These are phyloP conservation scores for Casuarina cunninghamiana DNA, from an alignment of 306 rosid species.

Conservation along the genomic window DNA sequence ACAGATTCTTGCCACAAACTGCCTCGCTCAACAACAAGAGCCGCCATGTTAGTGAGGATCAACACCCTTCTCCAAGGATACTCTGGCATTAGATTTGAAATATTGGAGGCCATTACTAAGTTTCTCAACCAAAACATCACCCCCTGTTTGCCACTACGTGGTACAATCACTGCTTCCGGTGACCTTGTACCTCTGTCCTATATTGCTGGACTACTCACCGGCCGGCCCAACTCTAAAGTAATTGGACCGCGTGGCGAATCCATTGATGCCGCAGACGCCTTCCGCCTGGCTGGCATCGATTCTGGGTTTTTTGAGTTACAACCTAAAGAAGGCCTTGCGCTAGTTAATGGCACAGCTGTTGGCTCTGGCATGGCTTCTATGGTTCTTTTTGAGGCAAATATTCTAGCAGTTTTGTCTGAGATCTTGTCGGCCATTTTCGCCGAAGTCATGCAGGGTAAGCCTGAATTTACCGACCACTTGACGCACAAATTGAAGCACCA, in stretches of 20 bases:
- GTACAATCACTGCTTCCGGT: slow-evolving; percentile 82
- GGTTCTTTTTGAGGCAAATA: slow-evolving; percentile 79
- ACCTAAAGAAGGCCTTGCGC: slow-evolving; percentile 93
- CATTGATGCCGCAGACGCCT: slow-evolving; percentile 63
- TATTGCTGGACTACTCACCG: slow-evolving; percentile 79
- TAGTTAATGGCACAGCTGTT: slow-evolving; percentile 90
- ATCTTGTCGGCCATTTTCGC: slow-evolving; percentile 75
- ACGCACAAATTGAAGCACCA: slow-evolving; percentile 88
- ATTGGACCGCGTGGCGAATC: slow-evolving; percentile 63
- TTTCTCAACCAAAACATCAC: slow-evolving; percentile 67
- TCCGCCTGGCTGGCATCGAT: slow-evolving; percentile 48
- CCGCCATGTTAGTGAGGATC: slow-evolving; percentile 82
- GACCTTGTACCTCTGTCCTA: slow-evolving; percentile 90
- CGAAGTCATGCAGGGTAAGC: slow-evolving; percentile 90
- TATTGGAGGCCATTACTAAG: slow-evolving; percentile 76
- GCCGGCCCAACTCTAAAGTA: slow-evolving; percentile 74
- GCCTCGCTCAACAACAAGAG: slow-evolving; percentile 77
- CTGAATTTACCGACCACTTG: slow-evolving; percentile 89
- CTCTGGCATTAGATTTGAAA: slow-evolving; percentile 88
- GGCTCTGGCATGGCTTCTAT: slow-evolving; percentile 88
- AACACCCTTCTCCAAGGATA: slow-evolving; percentile 95
- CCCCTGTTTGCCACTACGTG: slow-evolving; percentile 83
- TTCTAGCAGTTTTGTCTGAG: slow-evolving; percentile 63
- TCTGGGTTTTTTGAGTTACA: slow-evolving; percentile 78
- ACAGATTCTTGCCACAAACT: slow-evolving; percentile 64